Evolutionary conservation across 192 early-diverging fungal species (phyloP), one percentile per base, ranked within the genome.

Genomic region (Backusella tarrabulga): DNA sequence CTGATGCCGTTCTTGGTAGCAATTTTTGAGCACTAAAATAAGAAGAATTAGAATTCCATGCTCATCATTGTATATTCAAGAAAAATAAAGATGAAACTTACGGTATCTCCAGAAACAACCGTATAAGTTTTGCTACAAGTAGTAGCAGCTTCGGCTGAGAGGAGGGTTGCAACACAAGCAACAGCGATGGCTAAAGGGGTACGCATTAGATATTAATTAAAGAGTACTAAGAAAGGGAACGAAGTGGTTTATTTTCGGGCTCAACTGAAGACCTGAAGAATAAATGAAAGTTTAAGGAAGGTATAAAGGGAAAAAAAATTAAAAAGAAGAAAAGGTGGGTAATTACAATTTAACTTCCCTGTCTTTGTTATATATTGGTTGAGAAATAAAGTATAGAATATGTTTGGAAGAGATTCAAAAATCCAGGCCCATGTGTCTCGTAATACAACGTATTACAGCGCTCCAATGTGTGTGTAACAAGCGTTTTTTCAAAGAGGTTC

Each of bases 61-160:
- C 26, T 15, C 4, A 17, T 17, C 11, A 50, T 42, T 44, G 14
- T 6, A 54, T 54, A 21, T 26, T 60, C 21, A 60, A 63, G 26
- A 44, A 50, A 44, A 15, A 71, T 21, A 54, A 54, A 63, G 7
- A 21, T 21, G 21, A 63, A 46, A 72, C 71, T 46, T 72, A 72
- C 71, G 34, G 71, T 77, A 29, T 77, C 76, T 23, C 34, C 36
- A 40, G 67, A 34, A 63, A 66, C 41, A 68, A 72, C 68, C 67
- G 40, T 66, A 29, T 76, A 71, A 32, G 54, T 21, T 23, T 73
- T 68, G 23, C 34, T 56, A 42, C 71, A 75, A 38, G 66, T 8
- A 32, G 76, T 35, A 32, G 72, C 71, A 32, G 71, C 71, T 44
- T 44, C 40, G 1, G 21, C 71, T 46, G 71, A 32, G 19, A 50